Conservation (phyloP, 805 yeast species). For the Wickerhamiella slavikovae region DNA sequence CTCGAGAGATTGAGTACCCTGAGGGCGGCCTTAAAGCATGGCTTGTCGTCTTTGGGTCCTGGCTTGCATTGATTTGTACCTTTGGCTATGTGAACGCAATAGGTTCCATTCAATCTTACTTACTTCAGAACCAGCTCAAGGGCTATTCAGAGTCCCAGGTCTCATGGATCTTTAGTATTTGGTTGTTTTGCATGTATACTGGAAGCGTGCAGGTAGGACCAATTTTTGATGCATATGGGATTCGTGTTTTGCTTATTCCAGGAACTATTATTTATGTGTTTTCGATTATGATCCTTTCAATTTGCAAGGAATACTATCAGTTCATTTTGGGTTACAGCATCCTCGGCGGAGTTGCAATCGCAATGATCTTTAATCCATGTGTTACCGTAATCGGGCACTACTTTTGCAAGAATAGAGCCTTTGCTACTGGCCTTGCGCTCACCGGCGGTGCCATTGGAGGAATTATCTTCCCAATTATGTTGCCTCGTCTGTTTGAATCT, state of each 20-base stretch:
- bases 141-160: conserved; percentile 7
- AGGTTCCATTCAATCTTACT: conserved; percentile 13
- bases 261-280: conserved; percentile 12
- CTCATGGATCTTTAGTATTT: conserved; percentile 11
- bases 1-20: no score
- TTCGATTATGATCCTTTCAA: conserved; percentile 15
- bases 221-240: conserved; percentile 14
- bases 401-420: conserved; percentile 24
- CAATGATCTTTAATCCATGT: conserved; percentile 24
- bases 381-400: conserved; percentile 27
- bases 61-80: conserved; percentile 9
- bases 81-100: conserved; percentile 13
- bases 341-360: conserved; percentile 25
- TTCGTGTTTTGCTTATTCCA: conserved; percentile 10
- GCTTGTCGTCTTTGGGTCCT: conserved; percentile 13
- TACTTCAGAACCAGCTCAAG: conserved; percentile 3
- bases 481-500: conserved; percentile 21
- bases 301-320: conserved; percentile 26
- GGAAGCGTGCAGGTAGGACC: conserved; percentile 10
- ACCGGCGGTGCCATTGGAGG: conserved; percentile 35
- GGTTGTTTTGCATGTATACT: conserved; percentile 5
- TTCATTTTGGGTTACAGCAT: conserved; percentile 33
- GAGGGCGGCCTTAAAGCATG: conserved; percentile 13
- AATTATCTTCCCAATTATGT: conserved; percentile 26
- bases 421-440: conserved; percentile 27